Conservation (phyloP, 495 filamentous ascomycete genomes). For the Penicillium daleae region DNA sequence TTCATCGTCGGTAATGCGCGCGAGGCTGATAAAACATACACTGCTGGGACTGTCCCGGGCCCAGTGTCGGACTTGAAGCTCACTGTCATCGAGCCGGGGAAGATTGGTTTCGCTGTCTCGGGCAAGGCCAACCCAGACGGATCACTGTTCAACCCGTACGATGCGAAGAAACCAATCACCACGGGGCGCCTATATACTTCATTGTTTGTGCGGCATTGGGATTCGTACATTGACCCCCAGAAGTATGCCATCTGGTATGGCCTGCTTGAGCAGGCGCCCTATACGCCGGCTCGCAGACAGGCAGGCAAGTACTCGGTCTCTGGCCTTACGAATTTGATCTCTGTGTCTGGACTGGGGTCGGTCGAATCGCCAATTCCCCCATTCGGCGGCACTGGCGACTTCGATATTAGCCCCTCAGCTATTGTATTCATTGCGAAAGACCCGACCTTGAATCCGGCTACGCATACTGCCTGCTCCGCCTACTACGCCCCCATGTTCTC, state of each 20-base stretch:
- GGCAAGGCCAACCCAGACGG: slow-evolving; percentile 61
- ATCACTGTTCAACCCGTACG: slow-evolving; percentile 57
- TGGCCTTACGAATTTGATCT: slow-evolving; percentile 52
- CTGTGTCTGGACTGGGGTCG: slow-evolving; percentile 44
- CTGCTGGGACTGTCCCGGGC: slow-evolving; percentile 66
- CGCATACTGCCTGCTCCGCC: slow-evolving; percentile 74
- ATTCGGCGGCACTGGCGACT: slow-evolving; percentile 63
- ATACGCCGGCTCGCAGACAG: slow-evolving; percentile 39
- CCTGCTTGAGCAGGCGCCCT: slow-evolving; percentile 54
- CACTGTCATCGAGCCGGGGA: slow-evolving; percentile 60
- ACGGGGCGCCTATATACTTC: slow-evolving; percentile 58
- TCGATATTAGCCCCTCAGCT: slow-evolving; percentile 57
- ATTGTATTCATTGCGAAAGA: slow-evolving; percentile 88
- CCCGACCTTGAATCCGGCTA: slow-evolving; percentile 73
- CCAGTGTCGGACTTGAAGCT: slow-evolving; percentile 77
- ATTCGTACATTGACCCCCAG: slow-evolving; percentile 63
- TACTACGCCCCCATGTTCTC: slow-evolving; percentile 66
- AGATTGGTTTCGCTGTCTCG: slow-evolving; percentile 70
- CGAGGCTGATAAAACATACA: slow-evolving; percentile 58
- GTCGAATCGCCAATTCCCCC: slow-evolving; percentile 61
- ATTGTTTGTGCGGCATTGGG: slow-evolving; percentile 67
- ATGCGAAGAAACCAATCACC: slow-evolving; percentile 55
- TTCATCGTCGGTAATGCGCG: slow-evolving; percentile 63
- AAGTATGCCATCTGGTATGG: slow-evolving; percentile 75
- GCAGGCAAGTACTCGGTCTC: slow-evolving; percentile 51